Base-by-base conservation (phyloP, 2,329 filamentous ascomycete species). In the Sphaerulina musiva region DNA sequence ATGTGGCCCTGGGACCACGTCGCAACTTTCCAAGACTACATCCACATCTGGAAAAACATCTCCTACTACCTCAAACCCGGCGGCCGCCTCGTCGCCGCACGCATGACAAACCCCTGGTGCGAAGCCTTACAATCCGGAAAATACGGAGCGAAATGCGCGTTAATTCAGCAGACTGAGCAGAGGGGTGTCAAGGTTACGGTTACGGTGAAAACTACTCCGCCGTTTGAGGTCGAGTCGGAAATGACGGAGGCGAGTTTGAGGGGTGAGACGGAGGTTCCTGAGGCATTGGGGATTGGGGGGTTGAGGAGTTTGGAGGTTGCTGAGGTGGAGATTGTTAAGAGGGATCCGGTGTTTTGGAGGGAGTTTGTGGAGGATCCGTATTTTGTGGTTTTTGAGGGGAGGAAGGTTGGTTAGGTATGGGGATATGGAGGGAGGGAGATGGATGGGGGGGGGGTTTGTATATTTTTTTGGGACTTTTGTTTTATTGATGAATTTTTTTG, bases 1-100 rank as follows among this genome's bases (percentile, higher is more conserved):
- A 54, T 54, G 7, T 62, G 58, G 54, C 23, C 52, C 8, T 62
- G 59, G 17, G 59, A 59, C 12, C 52, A 57, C 36, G 53, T 51
- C 17, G 52, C 45, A 23, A 53, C 52, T 3, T 51, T 54, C 34
- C 38, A 54, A 3, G 52, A 59, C 11, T 45, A 53, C 10, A 43
- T 51, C n/a, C 50, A 43, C 5, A 54, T 54, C n/a, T 62, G 56
- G 52, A 55, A 44, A 17, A 60, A 62, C 36, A 43, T 55, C 8
- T 17, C 59, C 12, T 41, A 36, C 2, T 57, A 59, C 9, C 17
- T 56, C 23, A 59, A 60, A 39, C 56, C 58, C 2, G 48, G 54
- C n/a, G 59, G 59, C 11, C 48, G 47, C 29, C 36, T 62, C 6
- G 36, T 59, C 10, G 53, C 53, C 6, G n/a, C 48, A 32, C 41